phyloP scores from a whole-genome alignment of 345 rosid species.

The Salix arbutifolia region DNA sequence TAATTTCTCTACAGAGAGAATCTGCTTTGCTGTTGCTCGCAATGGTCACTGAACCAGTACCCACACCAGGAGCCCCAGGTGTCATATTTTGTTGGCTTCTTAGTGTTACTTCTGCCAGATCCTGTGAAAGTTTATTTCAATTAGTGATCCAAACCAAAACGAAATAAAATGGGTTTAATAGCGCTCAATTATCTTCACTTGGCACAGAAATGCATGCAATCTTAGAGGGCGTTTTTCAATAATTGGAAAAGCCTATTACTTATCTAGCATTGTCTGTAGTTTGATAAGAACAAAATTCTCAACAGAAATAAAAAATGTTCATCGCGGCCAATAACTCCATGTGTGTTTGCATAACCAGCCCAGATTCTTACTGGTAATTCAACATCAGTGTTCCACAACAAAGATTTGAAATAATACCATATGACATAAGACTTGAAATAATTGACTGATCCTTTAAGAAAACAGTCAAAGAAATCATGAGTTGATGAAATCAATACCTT shows the following conservation, averaged over 20 bases:
- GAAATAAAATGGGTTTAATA: background rate
- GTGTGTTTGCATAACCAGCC: background rate
- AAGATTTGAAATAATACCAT: background rate
- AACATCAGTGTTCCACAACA: background rate
- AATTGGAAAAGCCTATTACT: background rate
- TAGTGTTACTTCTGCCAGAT: background rate
- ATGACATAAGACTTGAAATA: background rate
- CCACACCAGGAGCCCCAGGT: background rate
- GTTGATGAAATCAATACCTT: background rate
- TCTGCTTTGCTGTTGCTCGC: background rate
- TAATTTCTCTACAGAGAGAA: conserved; percentile 6
- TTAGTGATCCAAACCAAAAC: background rate
- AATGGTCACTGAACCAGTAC: background rate
- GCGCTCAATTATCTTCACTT: background rate
- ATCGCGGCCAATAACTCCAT: background rate
- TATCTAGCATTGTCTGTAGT: background rate
- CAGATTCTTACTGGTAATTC: background rate
- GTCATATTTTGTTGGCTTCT: background rate
- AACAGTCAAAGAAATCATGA: background rate
- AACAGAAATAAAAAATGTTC: background rate
- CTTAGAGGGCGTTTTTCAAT: background rate
- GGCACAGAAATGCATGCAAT: background rate
- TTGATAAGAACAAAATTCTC: background rate
- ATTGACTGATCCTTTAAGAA: background rate
- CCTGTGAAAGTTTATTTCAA: conserved; percentile 4